phyloP scores from a whole-genome alignment of 1,284 basidiomycete genomes.

The Schizopora paradoxa region DNA sequence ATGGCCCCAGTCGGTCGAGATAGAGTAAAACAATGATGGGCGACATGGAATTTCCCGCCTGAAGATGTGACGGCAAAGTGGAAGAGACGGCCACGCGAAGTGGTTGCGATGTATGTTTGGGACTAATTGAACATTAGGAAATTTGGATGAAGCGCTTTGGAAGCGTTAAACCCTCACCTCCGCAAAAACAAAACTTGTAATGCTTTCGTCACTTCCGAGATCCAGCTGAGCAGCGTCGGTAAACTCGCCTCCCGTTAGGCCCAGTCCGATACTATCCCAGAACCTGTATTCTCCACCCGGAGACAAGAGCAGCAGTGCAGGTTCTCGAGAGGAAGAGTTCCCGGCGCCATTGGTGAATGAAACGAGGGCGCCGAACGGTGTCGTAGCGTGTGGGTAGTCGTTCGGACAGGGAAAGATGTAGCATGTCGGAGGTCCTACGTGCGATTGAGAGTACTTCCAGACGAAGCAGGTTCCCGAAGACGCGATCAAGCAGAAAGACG shows the following conservation, averaged over 20 bases:
- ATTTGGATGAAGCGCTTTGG: background rate
- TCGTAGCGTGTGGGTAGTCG: conserved; percentile 36
- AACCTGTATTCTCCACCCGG: conserved; percentile 60
- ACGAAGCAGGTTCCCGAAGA: conserved; percentile 73
- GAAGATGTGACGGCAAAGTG: conserved; percentile 58
- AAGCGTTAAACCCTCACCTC: conserved; percentile 43
- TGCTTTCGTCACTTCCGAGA: conserved; percentile 49
- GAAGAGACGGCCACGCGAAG: conserved; percentile 61
- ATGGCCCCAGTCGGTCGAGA: conserved; percentile 36
- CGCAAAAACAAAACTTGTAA: conserved; percentile 58
- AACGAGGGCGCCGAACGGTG: conserved; percentile 64
- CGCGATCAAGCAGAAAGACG: conserved; percentile 68
- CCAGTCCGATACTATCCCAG: conserved; percentile 78
- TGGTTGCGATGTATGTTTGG: conserved; percentile 63
- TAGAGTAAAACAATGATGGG: conserved; percentile 51
- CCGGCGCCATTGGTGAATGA: conserved; percentile 55
- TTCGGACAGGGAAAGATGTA: conserved; percentile 73
- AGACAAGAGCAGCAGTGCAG: conserved; percentile 69
- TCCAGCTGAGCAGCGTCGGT: conserved; percentile 49
- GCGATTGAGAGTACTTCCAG: conserved; percentile 71
- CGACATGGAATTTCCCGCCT: conserved; percentile 60
- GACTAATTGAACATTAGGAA: conserved; percentile 36
- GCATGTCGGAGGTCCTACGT: conserved; percentile 67
- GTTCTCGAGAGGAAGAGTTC: conserved; percentile 67
- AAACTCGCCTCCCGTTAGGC: conserved; percentile 73